Evolutionary conservation across 805 yeast genomes (phyloP).

Genomic region (Saccharomyces paradoxus): DNA sequence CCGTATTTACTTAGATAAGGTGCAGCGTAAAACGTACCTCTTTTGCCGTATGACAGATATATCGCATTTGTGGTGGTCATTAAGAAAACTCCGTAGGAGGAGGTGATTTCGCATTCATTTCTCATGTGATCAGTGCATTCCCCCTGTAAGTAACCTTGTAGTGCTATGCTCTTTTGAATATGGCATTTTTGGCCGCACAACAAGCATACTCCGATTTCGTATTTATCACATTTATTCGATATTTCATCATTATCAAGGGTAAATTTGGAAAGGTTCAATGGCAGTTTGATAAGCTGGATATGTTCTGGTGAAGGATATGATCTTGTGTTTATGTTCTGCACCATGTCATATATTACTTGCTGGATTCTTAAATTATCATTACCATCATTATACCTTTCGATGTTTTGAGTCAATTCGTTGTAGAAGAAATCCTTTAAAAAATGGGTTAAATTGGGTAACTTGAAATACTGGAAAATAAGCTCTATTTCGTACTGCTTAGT

Average conservation of each 20-base stretch:
- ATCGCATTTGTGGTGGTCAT: slow-evolving; percentile 25
- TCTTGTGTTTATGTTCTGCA: not conserved
- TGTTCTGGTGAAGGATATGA: slow-evolving; percentile 37
- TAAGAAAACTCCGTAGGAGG: slow-evolving; percentile 22
- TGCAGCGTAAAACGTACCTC: slow-evolving; percentile 74
- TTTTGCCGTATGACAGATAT: slow-evolving; percentile 50
- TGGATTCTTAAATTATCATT: not conserved
- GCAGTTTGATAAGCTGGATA: slow-evolving; percentile 54
- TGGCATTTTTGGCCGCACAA: slow-evolving; percentile 68
- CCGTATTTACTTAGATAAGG: slow-evolving; percentile 87
- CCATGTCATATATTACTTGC: not conserved
- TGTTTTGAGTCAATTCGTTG: not conserved
- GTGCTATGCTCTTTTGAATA: slow-evolving; percentile 47
- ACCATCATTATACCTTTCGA: not conserved
- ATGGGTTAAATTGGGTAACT: slow-evolving; percentile 8
- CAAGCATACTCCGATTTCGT: slow-evolving; percentile 79
- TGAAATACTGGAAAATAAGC: not conserved
- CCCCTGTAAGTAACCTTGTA: slow-evolving; percentile 49
- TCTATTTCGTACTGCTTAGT: not conserved
- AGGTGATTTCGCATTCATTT: slow-evolving; percentile 42
- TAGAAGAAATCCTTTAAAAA: slow-evolving; percentile 7
- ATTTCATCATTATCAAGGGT: slow-evolving; percentile 38
- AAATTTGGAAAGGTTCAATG: slow-evolving; percentile 51
- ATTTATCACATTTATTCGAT: slow-evolving; percentile 31
- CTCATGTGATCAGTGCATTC: slow-evolving; percentile 70